A percentile compares a stretch with the other conserved stretches of the same genome.
These are phyloP conservation scores for Penicillium hesseltinei DNA, from an alignment of 2,329 filamentous ascomycete species.

Conservation along the genomic window DNA sequence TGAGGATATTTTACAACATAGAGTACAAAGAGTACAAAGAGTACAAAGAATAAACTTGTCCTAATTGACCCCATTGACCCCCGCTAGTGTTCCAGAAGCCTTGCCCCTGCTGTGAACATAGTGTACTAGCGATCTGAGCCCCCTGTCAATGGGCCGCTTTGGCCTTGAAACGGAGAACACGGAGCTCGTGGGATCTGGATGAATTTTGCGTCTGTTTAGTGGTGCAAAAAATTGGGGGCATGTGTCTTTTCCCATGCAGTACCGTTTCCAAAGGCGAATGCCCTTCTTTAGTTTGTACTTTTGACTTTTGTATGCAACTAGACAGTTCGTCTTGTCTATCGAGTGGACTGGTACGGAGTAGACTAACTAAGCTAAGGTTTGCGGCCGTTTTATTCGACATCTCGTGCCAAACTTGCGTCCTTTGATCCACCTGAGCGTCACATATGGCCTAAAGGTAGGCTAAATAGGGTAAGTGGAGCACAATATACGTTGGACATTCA, in stretches of 20 bases:
- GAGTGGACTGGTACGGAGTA: background rate
- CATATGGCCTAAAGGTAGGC: background rate
- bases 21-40: background rate
- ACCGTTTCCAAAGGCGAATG: background rate
- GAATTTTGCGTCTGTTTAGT: background rate
- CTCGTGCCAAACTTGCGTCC: background rate
- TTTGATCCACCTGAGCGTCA: background rate
- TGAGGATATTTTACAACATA: background rate
- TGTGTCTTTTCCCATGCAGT: background rate
- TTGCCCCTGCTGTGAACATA: constrained; percentile 1
- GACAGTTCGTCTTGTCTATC: background rate
- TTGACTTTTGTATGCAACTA: background rate
- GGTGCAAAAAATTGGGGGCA: background rate
- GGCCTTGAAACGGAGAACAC: background rate
- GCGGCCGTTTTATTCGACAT: background rate
- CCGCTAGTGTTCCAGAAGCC: constrained; percentile 7
- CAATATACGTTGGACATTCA: background rate
- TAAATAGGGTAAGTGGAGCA: background rate
- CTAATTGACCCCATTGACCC: too few species aligned
- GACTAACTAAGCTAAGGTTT: background rate
- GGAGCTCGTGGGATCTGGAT: background rate
- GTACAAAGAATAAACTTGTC: background rate
- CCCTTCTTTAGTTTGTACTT: background rate
- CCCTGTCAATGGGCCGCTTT: background rate
- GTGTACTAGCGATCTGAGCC: background rate